Base-by-base conservation (phyloP, 73 alveolate genomes). In the Tetrahymena borealis region DNA sequence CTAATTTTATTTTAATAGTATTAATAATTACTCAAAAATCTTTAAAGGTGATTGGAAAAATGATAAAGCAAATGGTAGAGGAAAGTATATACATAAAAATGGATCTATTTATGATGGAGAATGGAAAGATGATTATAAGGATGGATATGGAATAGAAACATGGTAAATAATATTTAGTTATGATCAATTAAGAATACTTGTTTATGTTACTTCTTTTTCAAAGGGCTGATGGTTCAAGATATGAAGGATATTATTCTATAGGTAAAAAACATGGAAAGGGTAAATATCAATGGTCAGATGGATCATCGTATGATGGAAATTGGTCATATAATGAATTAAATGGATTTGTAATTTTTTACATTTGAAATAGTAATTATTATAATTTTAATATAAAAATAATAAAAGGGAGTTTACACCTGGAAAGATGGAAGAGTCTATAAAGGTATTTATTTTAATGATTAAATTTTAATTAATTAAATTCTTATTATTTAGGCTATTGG, bases 201-300 rank as follows among this genome's bases (percentile, higher is more conserved):
- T n/a, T n/a, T n/a, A n/a, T n/a, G n/a, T n/a, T n/a, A n/a, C n/a
- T n/a, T n/a, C n/a, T n/a, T n/a, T n/a, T n/a, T n/a, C n/a, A n/a
- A 13, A 60, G 97, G 97, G 94, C 96, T 60, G 97, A 96, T 96
- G 96, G 95, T 6, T 91, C 95, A 39, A 78, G 91, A 90, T 96
- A 95, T 95, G 95, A 90, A 60, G 98, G 98, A 13, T 91, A 78
- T 90, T 96, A 96, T 94, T 12, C 32, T 7, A 16, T 41, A 28
- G 97, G 97, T 3, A 96, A 96, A 78, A 96, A 95, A 36, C 92
- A 91, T 90, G 98, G 98, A 28, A 24, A 78, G 24, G 98, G 98
- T 3, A 95, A 79, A 78, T 96, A 93, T 91, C 35, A 60, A 90
- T 97, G 99, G 98, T 93, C 94, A 20, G 98, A 97, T 94, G 97